These are phyloP conservation scores for Lumnitzera racemosa DNA, from an alignment of 345 rosid genomes.

Conservation along the genomic window DNA sequence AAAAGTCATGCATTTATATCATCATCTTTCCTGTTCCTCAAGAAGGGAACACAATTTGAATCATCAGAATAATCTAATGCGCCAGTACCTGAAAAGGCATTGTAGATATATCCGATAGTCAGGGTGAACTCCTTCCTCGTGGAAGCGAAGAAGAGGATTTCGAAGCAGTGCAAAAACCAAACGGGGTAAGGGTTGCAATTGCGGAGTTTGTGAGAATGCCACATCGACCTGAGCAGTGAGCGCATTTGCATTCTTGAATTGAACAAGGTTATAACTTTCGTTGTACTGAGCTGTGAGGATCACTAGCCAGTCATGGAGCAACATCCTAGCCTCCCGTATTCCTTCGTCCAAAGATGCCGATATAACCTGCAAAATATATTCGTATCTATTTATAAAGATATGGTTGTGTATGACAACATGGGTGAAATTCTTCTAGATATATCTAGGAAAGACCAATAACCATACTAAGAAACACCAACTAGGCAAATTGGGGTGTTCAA, in stretches of 20 bases:
- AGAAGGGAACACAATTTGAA: background rate
- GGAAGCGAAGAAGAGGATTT: conserved; percentile 85
- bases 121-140: conserved; percentile 99
- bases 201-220: conserved; percentile 89
- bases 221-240: conserved; percentile 62
- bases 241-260: conserved; percentile 53
- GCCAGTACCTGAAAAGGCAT: conserved; percentile 87
- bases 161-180: conserved; percentile 91
- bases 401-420: background rate
- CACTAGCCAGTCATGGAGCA: conserved; percentile 97
- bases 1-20: too few species aligned
- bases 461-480: too few species aligned
- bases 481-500: too few species aligned
- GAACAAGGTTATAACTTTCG: conserved; percentile 59
- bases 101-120: conserved; percentile 88
- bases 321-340: conserved; percentile 86
- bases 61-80: too few species aligned
- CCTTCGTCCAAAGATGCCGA: conserved; percentile 85
- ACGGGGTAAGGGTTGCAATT: conserved; percentile 78
- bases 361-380: conserved; percentile 45
- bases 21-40: too few species aligned
- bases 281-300: conserved; percentile 82
- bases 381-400: conserved; percentile 3
- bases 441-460: too few species aligned
- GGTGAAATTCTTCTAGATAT: too few species aligned